phyloP scores from a whole-genome alignment of 1,139 yeast genomes.

The Tardiomyces digboiensis region DNA sequence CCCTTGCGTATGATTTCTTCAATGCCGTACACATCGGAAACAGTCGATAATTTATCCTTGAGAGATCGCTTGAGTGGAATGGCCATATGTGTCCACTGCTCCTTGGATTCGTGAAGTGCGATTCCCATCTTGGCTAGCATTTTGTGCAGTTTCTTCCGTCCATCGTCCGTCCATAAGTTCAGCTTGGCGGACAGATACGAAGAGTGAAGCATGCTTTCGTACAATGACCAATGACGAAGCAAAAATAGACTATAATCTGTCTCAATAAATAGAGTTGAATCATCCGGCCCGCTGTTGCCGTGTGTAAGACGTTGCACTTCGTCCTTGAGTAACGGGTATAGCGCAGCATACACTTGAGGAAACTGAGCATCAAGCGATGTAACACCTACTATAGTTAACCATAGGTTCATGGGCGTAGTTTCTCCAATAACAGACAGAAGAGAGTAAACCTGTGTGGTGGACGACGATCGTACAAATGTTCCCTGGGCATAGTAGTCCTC shows the following conservation, averaged over 20 bases:
- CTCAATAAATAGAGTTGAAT: conserved; percentile 56
- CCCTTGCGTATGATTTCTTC: conserved; percentile 84
- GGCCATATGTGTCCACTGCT: conserved; percentile 90
- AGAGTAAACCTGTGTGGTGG: conserved; percentile 73
- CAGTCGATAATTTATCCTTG: conserved; percentile 57
- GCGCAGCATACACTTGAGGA: conserved; percentile 65
- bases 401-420: conserved; percentile 56
- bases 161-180: conserved; percentile 87
- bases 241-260: conserved; percentile 81
- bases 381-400: conserved; percentile 88
- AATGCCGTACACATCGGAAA: conserved; percentile 67
- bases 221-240: conserved; percentile 87
- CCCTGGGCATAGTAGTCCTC: conserved; percentile 78
- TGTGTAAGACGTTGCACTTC: conserved; percentile 62
- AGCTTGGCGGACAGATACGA: conserved; percentile 84
- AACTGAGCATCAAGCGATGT: conserved; percentile 68
- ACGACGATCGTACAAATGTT: conserved; percentile 63
- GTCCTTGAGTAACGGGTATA: conserved; percentile 68
- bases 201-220: conserved; percentile 85
- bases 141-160: conserved; percentile 76
- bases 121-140: conserved; percentile 97
- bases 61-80: conserved; percentile 66
- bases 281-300: conserved; percentile 48
- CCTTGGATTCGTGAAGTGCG: conserved; percentile 78
- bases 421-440: conserved; percentile 74